Conservation (phyloP, 352 stramenopile species). For the Saprolegnia diclina region DNA sequence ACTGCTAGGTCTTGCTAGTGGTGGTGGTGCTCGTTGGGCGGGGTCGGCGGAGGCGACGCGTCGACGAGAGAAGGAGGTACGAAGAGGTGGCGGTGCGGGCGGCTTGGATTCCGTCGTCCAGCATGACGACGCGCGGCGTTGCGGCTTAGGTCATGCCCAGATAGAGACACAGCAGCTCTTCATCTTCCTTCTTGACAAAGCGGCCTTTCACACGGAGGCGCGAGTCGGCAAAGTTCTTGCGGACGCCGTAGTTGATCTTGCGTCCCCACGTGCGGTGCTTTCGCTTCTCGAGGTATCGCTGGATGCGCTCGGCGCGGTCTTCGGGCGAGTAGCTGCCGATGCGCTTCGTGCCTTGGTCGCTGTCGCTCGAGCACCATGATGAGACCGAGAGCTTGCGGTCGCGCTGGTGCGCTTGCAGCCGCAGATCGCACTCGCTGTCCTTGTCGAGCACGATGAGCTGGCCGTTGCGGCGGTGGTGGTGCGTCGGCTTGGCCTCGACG, state of each 20-base stretch:
- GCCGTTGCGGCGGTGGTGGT: slow-evolving; percentile 7
- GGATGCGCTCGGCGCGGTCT: slow-evolving; percentile 75
- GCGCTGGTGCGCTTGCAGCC: background rate
- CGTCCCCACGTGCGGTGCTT: slow-evolving; percentile 93
- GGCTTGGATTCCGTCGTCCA: slow-evolving; percentile 3
- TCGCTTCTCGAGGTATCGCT: slow-evolving; percentile 89
- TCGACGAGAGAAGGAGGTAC: background rate
- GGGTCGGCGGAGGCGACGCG: background rate
- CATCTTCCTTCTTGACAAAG: slow-evolving; percentile 99
- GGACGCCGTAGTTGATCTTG: slow-evolving; percentile 98
- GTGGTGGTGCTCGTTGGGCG: no score
- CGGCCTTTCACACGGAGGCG: slow-evolving; percentile 95
- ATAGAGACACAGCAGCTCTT: slow-evolving; percentile 82
- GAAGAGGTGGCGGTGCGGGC: background rate
- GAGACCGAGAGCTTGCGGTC: slow-evolving; percentile 23
- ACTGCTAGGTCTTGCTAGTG: no score
- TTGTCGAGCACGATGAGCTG: slow-evolving; percentile 2
- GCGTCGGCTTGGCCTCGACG: background rate
- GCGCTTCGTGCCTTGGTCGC: slow-evolving; percentile 38
- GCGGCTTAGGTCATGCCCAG: slow-evolving; percentile 72
- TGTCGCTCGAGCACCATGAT: slow-evolving; percentile 22
- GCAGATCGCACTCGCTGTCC: slow-evolving; percentile 9
- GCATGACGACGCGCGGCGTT: background rate
- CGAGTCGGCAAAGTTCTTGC: slow-evolving; percentile 99
- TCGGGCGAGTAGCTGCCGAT: slow-evolving; percentile 88